A percentile compares a stretch with the other conserved stretches of the same genome.
Conservation (phyloP, 441 rosid species). For the Aleurites moluccanus region DNA sequence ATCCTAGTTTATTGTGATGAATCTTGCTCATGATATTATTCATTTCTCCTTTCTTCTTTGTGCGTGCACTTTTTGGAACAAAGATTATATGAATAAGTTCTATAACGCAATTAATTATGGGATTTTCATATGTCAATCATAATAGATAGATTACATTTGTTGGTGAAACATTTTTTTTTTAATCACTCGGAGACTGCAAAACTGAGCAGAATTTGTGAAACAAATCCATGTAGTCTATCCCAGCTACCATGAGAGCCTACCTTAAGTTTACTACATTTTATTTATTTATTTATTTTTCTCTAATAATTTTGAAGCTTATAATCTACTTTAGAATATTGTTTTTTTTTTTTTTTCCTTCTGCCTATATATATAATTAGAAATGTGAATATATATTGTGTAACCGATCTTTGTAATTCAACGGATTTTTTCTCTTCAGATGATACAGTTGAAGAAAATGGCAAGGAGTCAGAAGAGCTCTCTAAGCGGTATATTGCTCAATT, state of each 20-base stretch:
- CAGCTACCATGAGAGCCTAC: not conserved
- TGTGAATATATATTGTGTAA: not conserved
- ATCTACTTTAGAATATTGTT: not conserved
- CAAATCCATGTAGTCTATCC: not conserved
- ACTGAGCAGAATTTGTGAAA: no score
- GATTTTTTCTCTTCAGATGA: constrained; percentile 25
- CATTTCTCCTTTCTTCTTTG: not conserved
- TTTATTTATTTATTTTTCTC: not conserved
- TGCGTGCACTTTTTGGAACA: not conserved
- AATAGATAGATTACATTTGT: not conserved
- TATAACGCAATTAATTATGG: not conserved
- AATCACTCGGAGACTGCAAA: no score
- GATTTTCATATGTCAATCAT: not conserved
- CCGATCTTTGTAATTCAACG: not conserved
- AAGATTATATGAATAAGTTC: not conserved
- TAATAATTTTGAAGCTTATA: not conserved
- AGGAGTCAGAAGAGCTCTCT: constrained; percentile 56
- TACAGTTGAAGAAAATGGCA: constrained; percentile 32
- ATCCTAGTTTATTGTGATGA: not conserved
- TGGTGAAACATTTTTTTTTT: no score
- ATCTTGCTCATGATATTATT: constrained; percentile 3
- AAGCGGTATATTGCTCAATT: constrained; percentile 24
- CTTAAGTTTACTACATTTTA: not conserved
- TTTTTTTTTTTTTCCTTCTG: not conserved
- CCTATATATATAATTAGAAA: not conserved